These are phyloP conservation scores for thale cress (Arabidopsis thaliana) DNA, from an alignment of 345 rosid species.

Conservation along the genomic window TAIR10.1 NC_003075.7:90501-91000, in stretches of 20 bases:
- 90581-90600: background rate
- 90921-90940: slow-evolving; percentile 27
- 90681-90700: slow-evolving; percentile 3
- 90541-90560: slow-evolving; percentile 30
- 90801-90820: background rate
- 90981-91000: slow-evolving; percentile 26
- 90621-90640: background rate
- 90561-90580: slow-evolving; percentile 29
- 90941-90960: slow-evolving; percentile 16
- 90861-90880: background rate
- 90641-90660: background rate
- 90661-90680: background rate
- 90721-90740: background rate
- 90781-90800: background rate
- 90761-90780: slow-evolving; percentile 26
- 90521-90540: slow-evolving; percentile 29
- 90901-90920: background rate
- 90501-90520: slow-evolving; percentile 20
- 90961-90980: slow-evolving; percentile 27
- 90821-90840: background rate
- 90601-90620: background rate
- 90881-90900: background rate
- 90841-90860: background rate
- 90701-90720: background rate
- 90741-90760: background rate